Percentiles rank a stretch among this genome's conserved stretches.
Evolutionary conservation across 176 grass and related monocot species (phyloP).

Genomic region (Areca catechu): DNA sequence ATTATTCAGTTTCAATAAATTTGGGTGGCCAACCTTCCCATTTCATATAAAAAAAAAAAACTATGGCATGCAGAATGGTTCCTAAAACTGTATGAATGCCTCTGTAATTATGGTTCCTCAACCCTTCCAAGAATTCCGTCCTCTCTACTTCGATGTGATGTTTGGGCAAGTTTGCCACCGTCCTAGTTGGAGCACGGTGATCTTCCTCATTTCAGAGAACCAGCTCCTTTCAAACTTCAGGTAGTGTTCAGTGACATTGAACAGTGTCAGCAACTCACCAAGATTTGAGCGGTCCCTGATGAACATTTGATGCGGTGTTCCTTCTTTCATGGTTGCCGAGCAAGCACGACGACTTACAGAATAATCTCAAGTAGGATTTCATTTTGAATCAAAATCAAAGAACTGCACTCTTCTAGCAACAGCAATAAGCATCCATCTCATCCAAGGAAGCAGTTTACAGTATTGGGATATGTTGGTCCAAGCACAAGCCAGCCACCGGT

Average conservation of each 20-base stretch:
- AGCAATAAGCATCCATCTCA: constrained; percentile 32
- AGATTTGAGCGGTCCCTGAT: not conserved
- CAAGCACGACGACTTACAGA: constrained; percentile 11
- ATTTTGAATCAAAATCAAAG: constrained; percentile 44
- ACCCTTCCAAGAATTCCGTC: constrained; percentile 33
- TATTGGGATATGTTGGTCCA: too few relatives aligned
- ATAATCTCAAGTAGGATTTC: constrained; percentile 24
- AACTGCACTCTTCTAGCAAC: constrained; percentile 37
- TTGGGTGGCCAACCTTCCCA: too few relatives aligned
- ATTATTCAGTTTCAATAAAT: too few relatives aligned
- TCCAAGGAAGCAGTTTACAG: constrained; percentile 43
- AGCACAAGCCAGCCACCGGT: too few relatives aligned
- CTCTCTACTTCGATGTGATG: constrained; percentile 50
- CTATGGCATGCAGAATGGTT: too few relatives aligned
- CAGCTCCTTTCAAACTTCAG: constrained; percentile 38
- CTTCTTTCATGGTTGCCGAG: not conserved
- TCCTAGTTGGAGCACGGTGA: constrained; percentile 40
- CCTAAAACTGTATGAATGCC: too few relatives aligned
- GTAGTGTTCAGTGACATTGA: constrained; percentile 43
- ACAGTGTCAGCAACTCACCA: constrained; percentile 23
- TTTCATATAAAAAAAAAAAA: too few relatives aligned
- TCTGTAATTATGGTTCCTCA: too few relatives aligned
- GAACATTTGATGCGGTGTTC: not conserved
- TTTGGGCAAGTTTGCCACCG: constrained; percentile 25
- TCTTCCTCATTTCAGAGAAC: constrained; percentile 33